These are phyloP conservation scores for Arthrobotrys iridis DNA, from an alignment of 2,329 filamentous ascomycete genomes.

Conservation along the genomic window DNA sequence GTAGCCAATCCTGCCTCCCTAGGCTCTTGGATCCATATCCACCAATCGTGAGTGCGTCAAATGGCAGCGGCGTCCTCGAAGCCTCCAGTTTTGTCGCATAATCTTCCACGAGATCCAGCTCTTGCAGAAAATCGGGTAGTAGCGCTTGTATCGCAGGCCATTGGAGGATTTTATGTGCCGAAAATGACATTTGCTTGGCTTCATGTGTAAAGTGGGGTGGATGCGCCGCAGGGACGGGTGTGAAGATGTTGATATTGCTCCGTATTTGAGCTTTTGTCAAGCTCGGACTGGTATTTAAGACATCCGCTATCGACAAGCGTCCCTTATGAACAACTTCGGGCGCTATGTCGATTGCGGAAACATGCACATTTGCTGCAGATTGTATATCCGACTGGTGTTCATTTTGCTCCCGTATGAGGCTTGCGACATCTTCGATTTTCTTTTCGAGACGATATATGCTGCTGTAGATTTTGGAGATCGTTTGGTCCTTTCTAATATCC, in stretches of 20 bases:
- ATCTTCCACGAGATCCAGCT: slow-evolving; percentile 63
- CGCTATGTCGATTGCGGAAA: slow-evolving; percentile 20
- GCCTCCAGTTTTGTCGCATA: slow-evolving; percentile 67
- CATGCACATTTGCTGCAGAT: slow-evolving; percentile 20
- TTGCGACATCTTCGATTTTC: slow-evolving; percentile 66
- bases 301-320: slow-evolving; percentile 57
- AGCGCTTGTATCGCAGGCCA: slow-evolving; percentile 65
- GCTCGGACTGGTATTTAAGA: slow-evolving; percentile 61
- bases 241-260: slow-evolving; percentile 3
- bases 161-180: slow-evolving; percentile 65
- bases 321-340: slow-evolving; percentile 57
- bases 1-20: slow-evolving; percentile 63
- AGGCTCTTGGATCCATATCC: not conserved
- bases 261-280: slow-evolving; percentile 62
- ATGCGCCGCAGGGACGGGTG: not conserved
- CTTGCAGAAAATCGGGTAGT: slow-evolving; percentile 63
- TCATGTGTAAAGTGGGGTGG: slow-evolving; percentile 25
- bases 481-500: slow-evolving; percentile 65
- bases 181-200: slow-evolving; percentile 51
- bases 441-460: slow-evolving; percentile 67
- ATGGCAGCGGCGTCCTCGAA: slow-evolving; percentile 63
- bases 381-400: slow-evolving; percentile 52
- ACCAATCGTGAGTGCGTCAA: slow-evolving; percentile 61
- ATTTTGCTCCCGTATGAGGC: slow-evolving; percentile 59
- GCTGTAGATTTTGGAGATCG: slow-evolving; percentile 68